Evolutionary conservation across 768 basidiomycete species (phyloP).

Genomic region (Trametes maxima): DNA sequence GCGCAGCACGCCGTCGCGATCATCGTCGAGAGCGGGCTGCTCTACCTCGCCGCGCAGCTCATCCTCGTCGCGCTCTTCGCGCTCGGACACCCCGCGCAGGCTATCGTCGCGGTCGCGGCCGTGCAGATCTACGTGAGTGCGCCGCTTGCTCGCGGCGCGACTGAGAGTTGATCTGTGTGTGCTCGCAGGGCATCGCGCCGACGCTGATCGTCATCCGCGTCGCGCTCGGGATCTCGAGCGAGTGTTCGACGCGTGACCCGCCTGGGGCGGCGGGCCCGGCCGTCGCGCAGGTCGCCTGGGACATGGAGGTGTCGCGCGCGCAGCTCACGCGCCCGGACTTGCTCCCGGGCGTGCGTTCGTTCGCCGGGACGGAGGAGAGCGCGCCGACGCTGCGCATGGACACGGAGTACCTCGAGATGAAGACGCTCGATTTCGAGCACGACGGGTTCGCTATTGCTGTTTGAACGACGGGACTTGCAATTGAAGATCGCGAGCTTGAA

Average conservation of each 20-base stretch:
- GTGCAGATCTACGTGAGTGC: conserved; percentile 44
- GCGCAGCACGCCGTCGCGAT: conserved; percentile 26
- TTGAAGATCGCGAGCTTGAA: too few species aligned
- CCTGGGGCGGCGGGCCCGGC: neutral
- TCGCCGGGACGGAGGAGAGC: conserved; percentile 7
- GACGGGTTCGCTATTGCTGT: neutral
- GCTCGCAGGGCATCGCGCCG: conserved; percentile 27
- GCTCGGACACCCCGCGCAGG: conserved; percentile 36
- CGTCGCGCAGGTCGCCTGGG: conserved; percentile 4
- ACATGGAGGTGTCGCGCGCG: neutral
- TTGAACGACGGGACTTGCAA: neutral
- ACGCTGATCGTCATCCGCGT: conserved; percentile 28
- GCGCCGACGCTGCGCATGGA: conserved; percentile 2
- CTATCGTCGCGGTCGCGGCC: conserved; percentile 38
- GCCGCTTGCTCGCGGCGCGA: conserved; percentile 34
- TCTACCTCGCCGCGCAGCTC: conserved; percentile 42
- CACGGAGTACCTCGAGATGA: conserved; percentile 9
- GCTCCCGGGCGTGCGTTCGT: neutral
- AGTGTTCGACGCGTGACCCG: conserved; percentile 3
- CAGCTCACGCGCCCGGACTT: neutral
- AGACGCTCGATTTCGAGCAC: neutral
- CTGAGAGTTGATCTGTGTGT: conserved; percentile 40
- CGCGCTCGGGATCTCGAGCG: conserved; percentile 22
- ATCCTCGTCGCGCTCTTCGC: conserved; percentile 43
- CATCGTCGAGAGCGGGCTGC: conserved; percentile 41